A percentile compares a stretch with the other conserved stretches of the same genome.
Conservation (phyloP, 768 basidiomycete genomes). For the Stropharia rugosoannulata region DNA sequence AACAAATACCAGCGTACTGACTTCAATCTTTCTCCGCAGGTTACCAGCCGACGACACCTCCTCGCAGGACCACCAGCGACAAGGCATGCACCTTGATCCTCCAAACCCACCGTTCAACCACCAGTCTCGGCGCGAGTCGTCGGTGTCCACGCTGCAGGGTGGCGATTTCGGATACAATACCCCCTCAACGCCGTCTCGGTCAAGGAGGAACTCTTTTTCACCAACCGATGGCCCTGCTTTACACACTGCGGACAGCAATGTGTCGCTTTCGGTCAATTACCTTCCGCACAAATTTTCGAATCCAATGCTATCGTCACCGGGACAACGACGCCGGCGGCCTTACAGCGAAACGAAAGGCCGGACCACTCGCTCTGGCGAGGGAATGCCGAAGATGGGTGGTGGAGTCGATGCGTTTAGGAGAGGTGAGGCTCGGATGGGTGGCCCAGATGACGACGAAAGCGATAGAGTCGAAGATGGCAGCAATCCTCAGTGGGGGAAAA, state of each 20-base stretch:
- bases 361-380: slow-evolving; percentile 16
- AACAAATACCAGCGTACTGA: neutral
- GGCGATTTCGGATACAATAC: slow-evolving; percentile 1
- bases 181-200: slow-evolving; percentile 4
- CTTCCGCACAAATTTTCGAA: slow-evolving; percentile 27
- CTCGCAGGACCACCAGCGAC: neutral
- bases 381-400: slow-evolving; percentile 62
- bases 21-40: neutral
- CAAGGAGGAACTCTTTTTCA: slow-evolving; percentile 5
- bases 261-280: slow-evolving; percentile 26
- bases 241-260: slow-evolving; percentile 14
- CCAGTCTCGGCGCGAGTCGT: neutral
- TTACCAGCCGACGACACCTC: neutral
- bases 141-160: neutral
- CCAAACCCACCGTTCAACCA: slow-evolving; percentile 3
- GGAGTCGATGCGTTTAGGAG: slow-evolving; percentile 68
- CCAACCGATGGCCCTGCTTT: neutral
- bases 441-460: slow-evolving; percentile 18
- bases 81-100: slow-evolving; percentile 5
- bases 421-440: slow-evolving; percentile 52
- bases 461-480: slow-evolving; percentile 5
- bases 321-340: slow-evolving; percentile 11
- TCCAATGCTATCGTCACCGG: slow-evolving; percentile 10
- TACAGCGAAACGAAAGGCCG: slow-evolving; percentile 22
- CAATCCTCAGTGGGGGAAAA: slow-evolving; percentile 3